Evolutionary conservation across 257 asterid genomes (phyloP), one percentile per base, ranked within the genome.

Genomic region (Echites panduratus): DNA sequence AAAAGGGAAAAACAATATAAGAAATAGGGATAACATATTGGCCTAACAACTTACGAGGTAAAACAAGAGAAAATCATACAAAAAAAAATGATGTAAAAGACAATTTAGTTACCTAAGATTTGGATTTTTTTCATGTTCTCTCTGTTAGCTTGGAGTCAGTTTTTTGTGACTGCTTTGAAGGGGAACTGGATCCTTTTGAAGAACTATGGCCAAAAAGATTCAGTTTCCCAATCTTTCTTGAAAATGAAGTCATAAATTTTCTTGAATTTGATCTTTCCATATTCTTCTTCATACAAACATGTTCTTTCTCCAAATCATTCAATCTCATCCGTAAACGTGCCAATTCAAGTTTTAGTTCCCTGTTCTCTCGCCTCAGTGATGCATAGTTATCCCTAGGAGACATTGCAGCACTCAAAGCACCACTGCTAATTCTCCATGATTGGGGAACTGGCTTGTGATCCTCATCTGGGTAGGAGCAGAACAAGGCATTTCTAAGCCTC

Each of bases 351-450:
- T 93, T 94, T 77, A 94, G 80, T 58, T 94, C 97, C 79, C 97
- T 69, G 74, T 94, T 94, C 73, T 94, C 99, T 56, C 96, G 83
- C 76, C 99, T 88, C 71, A 94, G 70, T 1, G 97, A 94, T 4
- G 99, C 97, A 29, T 94, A 94, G 79, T 94, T 89, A 71, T 94
- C 99, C 66, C 90, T 77, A 7, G 99, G 99, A 70, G 97, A 94
- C 95, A 89, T 85, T 29, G 97, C 96, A 56, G 95, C 97, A 53
- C 99, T 94, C 20, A 90, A 82, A 35, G 96, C 94, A 58, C 99
- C 96, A 27, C 99, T 87, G 79, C 84, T 88, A 82, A 88, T 86
- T 80, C 93, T 71, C 96, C 97, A 94, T 1, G 97, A 91, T 26
- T 87, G 96, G 71, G 88, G 96, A 82, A 80, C 73, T n/a, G 96